Conservation (phyloP, 352 stramenopile genomes). For the Pythium plurisporium region DNA sequence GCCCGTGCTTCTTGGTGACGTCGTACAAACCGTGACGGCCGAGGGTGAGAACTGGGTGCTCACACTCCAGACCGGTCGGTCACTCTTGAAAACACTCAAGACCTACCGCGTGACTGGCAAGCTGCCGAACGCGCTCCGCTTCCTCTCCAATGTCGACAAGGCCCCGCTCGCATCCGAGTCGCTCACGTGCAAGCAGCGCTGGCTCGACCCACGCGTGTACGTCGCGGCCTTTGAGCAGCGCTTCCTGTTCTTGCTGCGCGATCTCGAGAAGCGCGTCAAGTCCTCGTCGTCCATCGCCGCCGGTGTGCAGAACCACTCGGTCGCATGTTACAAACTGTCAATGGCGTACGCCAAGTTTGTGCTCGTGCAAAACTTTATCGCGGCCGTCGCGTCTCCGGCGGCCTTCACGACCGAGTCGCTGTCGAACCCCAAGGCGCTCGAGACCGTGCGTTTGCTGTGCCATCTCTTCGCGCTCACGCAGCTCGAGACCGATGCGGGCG, state of each 20-base stretch:
- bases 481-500: conserved; percentile 50
- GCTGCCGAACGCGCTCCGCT: conserved; percentile 36
- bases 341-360: conserved; percentile 56
- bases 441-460: conserved; percentile 53
- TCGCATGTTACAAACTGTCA: conserved; percentile 54
- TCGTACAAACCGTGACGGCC: conserved; percentile 94
- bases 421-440: conserved; percentile 20
- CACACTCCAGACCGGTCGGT: conserved; percentile 47
- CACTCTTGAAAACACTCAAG: conserved; percentile 38
- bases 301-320: conserved; percentile 56
- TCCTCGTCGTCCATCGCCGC: conserved; percentile 25
- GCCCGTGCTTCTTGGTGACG: conserved; percentile 82
- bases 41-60: conserved; percentile 97
- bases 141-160: conserved; percentile 49
- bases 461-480: conserved; percentile 73
- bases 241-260: conserved; percentile 45
- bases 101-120: conserved; percentile 28
- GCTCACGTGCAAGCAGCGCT: conserved; percentile 16
- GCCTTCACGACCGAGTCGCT: conserved; percentile 30
- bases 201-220: conserved; percentile 25
- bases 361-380: conserved; percentile 44
- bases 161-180: neutral
- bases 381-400: conserved; percentile 23
- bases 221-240: conserved; percentile 46
- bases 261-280: conserved; percentile 32